Evolutionary conservation across 306 rosid genomes (phyloP).

Genomic region (Datisca glomerata): DNA sequence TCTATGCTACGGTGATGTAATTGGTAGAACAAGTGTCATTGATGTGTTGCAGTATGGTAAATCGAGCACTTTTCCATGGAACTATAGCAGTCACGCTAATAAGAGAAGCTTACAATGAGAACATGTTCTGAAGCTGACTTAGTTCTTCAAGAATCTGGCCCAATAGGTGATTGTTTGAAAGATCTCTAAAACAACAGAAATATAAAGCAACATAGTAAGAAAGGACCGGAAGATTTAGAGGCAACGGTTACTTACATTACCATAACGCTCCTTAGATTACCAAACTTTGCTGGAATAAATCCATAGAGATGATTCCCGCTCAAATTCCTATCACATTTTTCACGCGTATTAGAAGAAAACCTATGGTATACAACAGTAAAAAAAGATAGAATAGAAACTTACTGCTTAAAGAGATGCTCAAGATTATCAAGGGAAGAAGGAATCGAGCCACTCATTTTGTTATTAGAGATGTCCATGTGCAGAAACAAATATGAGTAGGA

Average conservation of each 20-base stretch:
- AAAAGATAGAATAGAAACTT: constrained; percentile 19
- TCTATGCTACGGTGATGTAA: too few species aligned
- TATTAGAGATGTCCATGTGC: constrained; percentile 75
- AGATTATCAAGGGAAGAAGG: constrained; percentile 94
- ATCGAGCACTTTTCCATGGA: too few species aligned
- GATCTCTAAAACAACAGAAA: constrained; percentile 47
- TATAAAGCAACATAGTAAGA: constrained; percentile 3
- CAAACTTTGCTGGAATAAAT: constrained; percentile 82
- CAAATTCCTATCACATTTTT: constrained; percentile 48
- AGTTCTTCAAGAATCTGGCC: constrained; percentile 84
- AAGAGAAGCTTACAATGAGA: constrained; percentile 78
- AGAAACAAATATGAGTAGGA: constrained; percentile 6
- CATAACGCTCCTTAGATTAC: constrained; percentile 86
- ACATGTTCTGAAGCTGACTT: constrained; percentile 82
- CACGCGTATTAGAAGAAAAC: not conserved
- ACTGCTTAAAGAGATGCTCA: constrained; percentile 97
- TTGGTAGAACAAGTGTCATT: too few species aligned
- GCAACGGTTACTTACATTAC: constrained; percentile 46
- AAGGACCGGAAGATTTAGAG: not conserved
- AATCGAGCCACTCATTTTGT: constrained; percentile 55
- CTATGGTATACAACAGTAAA: not conserved
- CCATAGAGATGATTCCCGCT: constrained; percentile 71
- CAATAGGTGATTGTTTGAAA: constrained; percentile 64
- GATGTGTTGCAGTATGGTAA: too few species aligned
- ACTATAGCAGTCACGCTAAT: too few species aligned